Conservation (phyloP, 306 rosid genomes). For the Coriaria nepalensis region DNA sequence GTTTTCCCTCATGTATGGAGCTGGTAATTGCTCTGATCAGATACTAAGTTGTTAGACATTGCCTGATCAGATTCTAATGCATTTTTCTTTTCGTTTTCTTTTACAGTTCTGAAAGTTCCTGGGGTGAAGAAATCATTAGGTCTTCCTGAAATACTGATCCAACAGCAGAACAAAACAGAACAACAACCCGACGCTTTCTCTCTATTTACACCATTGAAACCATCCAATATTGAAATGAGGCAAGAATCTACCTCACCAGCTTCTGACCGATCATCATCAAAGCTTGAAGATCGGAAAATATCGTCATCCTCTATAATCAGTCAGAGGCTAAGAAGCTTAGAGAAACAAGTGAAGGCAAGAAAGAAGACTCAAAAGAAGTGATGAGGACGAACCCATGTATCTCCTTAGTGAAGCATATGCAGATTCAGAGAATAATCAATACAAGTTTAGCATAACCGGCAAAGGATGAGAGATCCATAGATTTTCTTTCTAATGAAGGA, state of each 20-base stretch:
- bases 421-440: no score
- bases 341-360: slow-evolving; percentile 68
- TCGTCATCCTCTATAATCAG: slow-evolving; percentile 49
- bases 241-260: slow-evolving; percentile 18
- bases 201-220: slow-evolving; percentile 33
- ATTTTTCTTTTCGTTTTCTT: no score
- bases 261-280: slow-evolving; percentile 25
- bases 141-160: slow-evolving; percentile 35
- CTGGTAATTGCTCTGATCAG: slow-evolving; percentile 14
- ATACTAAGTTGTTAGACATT: no score
- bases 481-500: no score
- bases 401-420: no score
- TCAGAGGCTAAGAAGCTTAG: slow-evolving; percentile 76
- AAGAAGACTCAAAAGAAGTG: slow-evolving; percentile 50
- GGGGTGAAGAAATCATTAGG: slow-evolving; percentile 53
- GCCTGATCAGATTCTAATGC: no score
- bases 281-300: slow-evolving; percentile 25
- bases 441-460: no score
- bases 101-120: slow-evolving; percentile 43
- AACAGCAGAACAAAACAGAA: slow-evolving; percentile 16
- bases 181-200: slow-evolving; percentile 46
- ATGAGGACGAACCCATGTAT: slow-evolving; percentile 17
- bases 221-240: slow-evolving; percentile 15
- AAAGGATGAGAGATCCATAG: no score
- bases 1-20: slow-evolving; percentile 58